Base-by-base conservation (phyloP, 257 asterid species). In the Plantago major region DNA sequence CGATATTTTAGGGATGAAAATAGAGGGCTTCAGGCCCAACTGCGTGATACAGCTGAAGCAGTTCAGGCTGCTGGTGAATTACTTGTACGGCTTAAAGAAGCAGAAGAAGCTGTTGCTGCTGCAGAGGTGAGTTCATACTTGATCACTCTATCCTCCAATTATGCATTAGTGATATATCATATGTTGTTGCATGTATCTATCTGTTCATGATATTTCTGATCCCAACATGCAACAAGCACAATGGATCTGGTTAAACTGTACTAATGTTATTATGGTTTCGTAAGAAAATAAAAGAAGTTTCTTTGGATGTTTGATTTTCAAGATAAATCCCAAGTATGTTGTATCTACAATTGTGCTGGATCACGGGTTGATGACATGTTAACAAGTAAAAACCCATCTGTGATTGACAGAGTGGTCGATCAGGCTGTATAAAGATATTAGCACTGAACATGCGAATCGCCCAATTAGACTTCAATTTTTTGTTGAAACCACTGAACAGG, bases 11-110 rank as follows among this genome's bases (percentile, higher is more conserved):
- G 86, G 78, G 96, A 89, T 69, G 99, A 89, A 77, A 89, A 69
- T 67, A 87, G 73, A 79, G 94, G 88, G 68, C 97, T 93, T 71
- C 96, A 93, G 74, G 88, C 91, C 18, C 99, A 93, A 71, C 73
- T 93, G 68, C 80, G 94, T 79, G 99, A 93, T 79, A 93, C 99
- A 58, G 94, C 96, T 45, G 99, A 93, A 82, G 99, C 99, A 67
- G 97, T 93, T 71, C 91, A 93, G 76, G 99, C 97, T 48, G 97
- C 99, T 63, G 92, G 95, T 55, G 99, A 93, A 75, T 76, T 93
- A 63, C 92, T 93, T 63, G 94, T 89, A 61, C 87, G 96, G 69
- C 99, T 93, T 71, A 93, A 81, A 75, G 96, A 93, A 67, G 86
- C 95, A 30, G 97, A 89, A 70, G 96, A 82, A 76, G 88, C 96